Evolutionary conservation across 208 protist species (phyloP), one percentile per base, ranked within the genome.

Genomic region (Leishmania arabica): DNA sequence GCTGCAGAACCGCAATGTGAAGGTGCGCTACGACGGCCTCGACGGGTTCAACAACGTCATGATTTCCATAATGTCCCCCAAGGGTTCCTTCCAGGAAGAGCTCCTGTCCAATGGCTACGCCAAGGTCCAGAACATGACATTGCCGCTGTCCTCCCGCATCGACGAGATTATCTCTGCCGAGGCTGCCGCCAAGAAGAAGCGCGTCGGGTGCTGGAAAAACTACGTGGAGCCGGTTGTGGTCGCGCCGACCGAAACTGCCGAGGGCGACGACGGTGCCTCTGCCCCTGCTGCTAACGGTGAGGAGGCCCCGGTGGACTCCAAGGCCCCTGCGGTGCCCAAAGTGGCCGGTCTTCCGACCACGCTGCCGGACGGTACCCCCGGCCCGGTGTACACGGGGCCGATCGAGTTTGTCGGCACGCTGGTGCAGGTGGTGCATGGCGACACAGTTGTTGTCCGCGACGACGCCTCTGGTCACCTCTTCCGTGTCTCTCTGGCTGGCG

Each of bases 31-130:
- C 82, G 93, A 97, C 65, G 95, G 93, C 37, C 66, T 92, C 2
- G 93, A 97, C 86, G 80, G 74, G 72, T 95, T 91, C 84, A 90
- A 91, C 69, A 96, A 96, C 79, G 82, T 96, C 62, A 87, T 96
- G 65, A 91, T 89, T 49, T 97, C 94, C 27, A 86, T 98, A 70
- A 82, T 96, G 72, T 96, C 92, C 47, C 70, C 86, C 5, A 95
- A 97, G 79, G 93, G 93, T 66, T 88, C 77, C 49, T 98, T 98
- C 78, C 94, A 97, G 81, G 89, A 91, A 78, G 94, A 97, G 82
- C 90, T 98, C 3, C 90, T 98, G 9, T 87, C 86, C 37, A 86
- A 89, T 66, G 95, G 95, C 60, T 87, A 95, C 62, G 93, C 87
- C 21, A 95, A 92, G 77, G 62, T 98, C 37, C 83, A 95, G 40